These are phyloP conservation scores for Serendipita indica DNA, from an alignment of 768 basidiomycete species.

Conservation along the genomic window DNA sequence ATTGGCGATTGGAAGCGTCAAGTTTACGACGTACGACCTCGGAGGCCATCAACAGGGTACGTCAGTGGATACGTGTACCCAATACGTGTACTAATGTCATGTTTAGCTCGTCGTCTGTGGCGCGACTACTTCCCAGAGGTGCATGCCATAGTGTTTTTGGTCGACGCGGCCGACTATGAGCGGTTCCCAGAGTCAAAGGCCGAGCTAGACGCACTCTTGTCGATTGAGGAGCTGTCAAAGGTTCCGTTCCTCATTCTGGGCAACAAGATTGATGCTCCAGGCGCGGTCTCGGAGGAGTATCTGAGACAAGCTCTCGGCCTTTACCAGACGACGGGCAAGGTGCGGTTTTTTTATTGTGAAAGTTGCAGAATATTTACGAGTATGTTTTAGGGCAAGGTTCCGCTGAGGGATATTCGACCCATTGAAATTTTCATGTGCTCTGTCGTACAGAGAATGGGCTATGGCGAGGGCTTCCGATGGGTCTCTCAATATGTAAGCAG, in stretches of 20 bases:
- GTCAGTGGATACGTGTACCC: slow-evolving; percentile 15
- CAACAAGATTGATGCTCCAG: slow-evolving; percentile 99
- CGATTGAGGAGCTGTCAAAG: slow-evolving; percentile 87
- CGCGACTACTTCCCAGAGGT: slow-evolving; percentile 99
- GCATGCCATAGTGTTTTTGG: slow-evolving; percentile 95
- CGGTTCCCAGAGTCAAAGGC: slow-evolving; percentile 94
- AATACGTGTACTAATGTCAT: not conserved
- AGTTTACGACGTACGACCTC: slow-evolving; percentile 96
- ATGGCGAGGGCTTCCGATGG: slow-evolving; percentile 98
- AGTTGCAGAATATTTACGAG: not conserved
- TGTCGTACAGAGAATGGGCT: slow-evolving; percentile 95
- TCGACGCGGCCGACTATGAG: slow-evolving; percentile 94
- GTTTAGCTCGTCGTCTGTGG: slow-evolving; percentile 87
- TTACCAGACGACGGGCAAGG: slow-evolving; percentile 99
- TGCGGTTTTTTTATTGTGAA: too few relatives aligned
- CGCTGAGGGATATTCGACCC: slow-evolving; percentile 88
- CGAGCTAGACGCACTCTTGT: slow-evolving; percentile 88
- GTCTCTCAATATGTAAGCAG: slow-evolving; percentile 82
- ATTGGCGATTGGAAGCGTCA: slow-evolving; percentile 94
- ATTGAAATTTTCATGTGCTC: slow-evolving; percentile 99
- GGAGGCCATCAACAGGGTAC: slow-evolving; percentile 94
- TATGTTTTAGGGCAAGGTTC: slow-evolving; percentile 72
- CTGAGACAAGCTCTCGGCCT: slow-evolving; percentile 87
- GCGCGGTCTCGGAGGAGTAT: slow-evolving; percentile 95
- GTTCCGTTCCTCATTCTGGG: slow-evolving; percentile 97